These are phyloP conservation scores for Phlyctochytrium arcticum DNA, from an alignment of 192 early-diverging fungal species.

Conservation along the genomic window DNA sequence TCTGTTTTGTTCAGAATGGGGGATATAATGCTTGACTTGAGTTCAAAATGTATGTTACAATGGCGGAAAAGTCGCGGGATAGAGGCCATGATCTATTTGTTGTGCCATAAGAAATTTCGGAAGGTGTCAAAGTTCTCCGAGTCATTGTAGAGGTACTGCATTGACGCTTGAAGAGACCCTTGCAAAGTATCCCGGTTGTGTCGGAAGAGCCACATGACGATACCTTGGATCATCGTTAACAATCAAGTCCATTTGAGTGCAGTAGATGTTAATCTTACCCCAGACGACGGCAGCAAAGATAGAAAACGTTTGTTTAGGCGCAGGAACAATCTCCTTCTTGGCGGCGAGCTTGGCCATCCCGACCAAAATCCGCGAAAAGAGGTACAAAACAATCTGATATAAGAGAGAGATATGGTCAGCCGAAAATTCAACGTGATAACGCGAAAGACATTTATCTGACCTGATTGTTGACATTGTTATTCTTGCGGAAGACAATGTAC, in stretches of 20 bases:
- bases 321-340: constrained; percentile 65
- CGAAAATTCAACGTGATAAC: not conserved
- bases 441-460: too few relatives aligned
- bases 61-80: too few relatives aligned
- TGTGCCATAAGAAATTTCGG: constrained; percentile 33
- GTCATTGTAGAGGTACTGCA: constrained; percentile 93
- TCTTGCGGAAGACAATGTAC: constrained; percentile 91
- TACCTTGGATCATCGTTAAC: constrained; percentile 16
- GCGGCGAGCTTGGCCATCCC: constrained; percentile 80
- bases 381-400: constrained; percentile 82
- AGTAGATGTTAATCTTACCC: constrained; percentile 50
- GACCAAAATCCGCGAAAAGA: constrained; percentile 87
- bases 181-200: constrained; percentile 84
- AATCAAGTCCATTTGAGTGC: not conserved
- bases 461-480: constrained; percentile 95
- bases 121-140: constrained; percentile 40
- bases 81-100: too few relatives aligned
- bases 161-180: constrained; percentile 85
- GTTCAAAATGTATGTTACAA: too few relatives aligned
- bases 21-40: too few relatives aligned
- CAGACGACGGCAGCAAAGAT: constrained; percentile 91
- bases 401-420: not conserved
- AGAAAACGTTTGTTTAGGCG: constrained; percentile 76
- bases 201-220: constrained; percentile 93
- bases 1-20: too few relatives aligned